phyloP scores from a whole-genome alignment of 2,329 filamentous ascomycete genomes.

The Sporothrix pallida region DNA sequence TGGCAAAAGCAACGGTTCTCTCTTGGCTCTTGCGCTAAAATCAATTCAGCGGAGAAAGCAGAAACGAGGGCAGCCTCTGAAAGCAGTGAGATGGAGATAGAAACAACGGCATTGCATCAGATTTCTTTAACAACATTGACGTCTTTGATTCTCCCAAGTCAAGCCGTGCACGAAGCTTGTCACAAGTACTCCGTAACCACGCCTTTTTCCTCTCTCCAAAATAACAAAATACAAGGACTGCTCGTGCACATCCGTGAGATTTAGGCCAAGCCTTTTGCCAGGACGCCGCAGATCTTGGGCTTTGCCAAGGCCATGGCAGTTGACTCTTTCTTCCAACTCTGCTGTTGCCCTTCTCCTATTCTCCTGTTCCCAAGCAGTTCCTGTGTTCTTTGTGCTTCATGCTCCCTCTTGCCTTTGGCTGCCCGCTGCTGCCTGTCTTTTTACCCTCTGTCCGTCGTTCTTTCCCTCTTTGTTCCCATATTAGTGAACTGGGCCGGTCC shows the following conservation, averaged over 20 bases:
- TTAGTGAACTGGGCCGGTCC: not conserved
- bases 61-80: no score
- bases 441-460: not conserved
- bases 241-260: not conserved
- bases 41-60: not conserved
- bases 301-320: conserved; percentile 4
- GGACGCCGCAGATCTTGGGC: conserved; percentile 10
- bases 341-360: not conserved
- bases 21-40: conserved; percentile 10
- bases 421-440: not conserved
- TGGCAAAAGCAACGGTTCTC: not conserved
- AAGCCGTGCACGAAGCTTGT: not conserved
- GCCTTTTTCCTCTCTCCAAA: no score
- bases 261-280: not conserved
- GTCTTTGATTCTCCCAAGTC: no score
- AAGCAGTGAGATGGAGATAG: no score
- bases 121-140: no score
- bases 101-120: no score
- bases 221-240: not conserved
- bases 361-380: not conserved
- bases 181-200: not conserved
- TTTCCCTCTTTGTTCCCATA: not conserved
- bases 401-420: not conserved
- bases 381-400: not conserved
- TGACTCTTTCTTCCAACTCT: not conserved